Percentiles rank a stretch among this genome's conserved stretches.
Evolutionary conservation across 1,284 basidiomycete genomes (phyloP).

Genomic region (Cutaneotrichosporon sp.): DNA sequence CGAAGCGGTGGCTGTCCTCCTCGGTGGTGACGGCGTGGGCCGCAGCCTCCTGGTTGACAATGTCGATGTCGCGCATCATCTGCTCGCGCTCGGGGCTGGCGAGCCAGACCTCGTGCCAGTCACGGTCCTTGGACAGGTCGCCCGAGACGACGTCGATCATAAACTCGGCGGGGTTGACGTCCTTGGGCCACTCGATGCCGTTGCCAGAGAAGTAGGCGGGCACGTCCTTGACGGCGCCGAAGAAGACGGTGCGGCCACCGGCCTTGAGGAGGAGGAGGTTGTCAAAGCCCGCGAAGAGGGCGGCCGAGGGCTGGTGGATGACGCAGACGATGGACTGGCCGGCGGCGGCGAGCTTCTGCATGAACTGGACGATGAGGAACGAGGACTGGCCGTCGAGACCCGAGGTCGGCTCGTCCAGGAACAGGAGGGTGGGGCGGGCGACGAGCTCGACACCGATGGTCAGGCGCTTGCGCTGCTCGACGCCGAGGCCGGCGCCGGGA

Average conservation of each 20-base stretch:
- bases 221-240: conserved; percentile 58
- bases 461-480: conserved; percentile 57
- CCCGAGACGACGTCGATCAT: conserved; percentile 53
- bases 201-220: conserved; percentile 56
- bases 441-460: conserved; percentile 58
- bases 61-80: conserved; percentile 54
- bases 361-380: conserved; percentile 61
- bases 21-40: neutral
- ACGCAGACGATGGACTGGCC: conserved; percentile 56
- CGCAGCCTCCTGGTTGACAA: conserved; percentile 25
- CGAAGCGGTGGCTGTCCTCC: conserved; percentile 43
- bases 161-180: conserved; percentile 59
- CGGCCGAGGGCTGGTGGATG: conserved; percentile 64
- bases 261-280: conserved; percentile 61
- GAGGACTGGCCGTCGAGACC: conserved; percentile 64
- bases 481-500: conserved; percentile 54
- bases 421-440: conserved; percentile 49
- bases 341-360: conserved; percentile 60
- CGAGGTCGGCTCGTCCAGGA: conserved; percentile 58
- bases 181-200: conserved; percentile 45
- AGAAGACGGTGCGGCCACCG: conserved; percentile 61
- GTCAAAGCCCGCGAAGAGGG: conserved; percentile 68
- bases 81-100: conserved; percentile 53
- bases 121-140: conserved; percentile 43
- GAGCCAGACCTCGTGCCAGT: conserved; percentile 74